Conservation (phyloP, 1,284 basidiomycete species). For the Amylostereum areolatum region DNA sequence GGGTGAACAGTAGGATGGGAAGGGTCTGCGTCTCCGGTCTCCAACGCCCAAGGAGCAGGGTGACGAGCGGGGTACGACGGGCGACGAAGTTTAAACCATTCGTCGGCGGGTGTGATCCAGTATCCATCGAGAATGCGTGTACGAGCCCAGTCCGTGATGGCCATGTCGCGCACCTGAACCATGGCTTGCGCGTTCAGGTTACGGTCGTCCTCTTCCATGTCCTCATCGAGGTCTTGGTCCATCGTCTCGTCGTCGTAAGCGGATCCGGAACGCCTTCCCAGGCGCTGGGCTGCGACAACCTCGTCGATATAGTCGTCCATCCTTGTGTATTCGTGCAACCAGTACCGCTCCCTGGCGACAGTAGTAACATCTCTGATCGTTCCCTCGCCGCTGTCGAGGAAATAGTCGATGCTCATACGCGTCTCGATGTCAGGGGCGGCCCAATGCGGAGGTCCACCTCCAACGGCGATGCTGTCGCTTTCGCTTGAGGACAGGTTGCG, state of each 20-base stretch:
- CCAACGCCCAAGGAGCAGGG: constrained; percentile 59
- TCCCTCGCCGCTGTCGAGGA: constrained; percentile 70
- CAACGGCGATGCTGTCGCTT: constrained; percentile 53
- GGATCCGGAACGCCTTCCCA: constrained; percentile 25
- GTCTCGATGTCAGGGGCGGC: constrained; percentile 58
- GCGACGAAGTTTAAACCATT: constrained; percentile 45
- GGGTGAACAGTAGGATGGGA: constrained; percentile 31
- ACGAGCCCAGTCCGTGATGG: constrained; percentile 68
- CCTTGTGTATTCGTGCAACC: constrained; percentile 60
- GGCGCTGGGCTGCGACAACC: constrained; percentile 54
- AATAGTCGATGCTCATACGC: constrained; percentile 52
- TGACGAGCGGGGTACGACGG: constrained; percentile 46
- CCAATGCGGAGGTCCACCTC: constrained; percentile 34
- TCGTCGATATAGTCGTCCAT: constrained; percentile 60
- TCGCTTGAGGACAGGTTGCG: constrained; percentile 37
- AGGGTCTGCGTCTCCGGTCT: constrained; percentile 40
- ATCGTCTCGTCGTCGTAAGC: constrained; percentile 31
- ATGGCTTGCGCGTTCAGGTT: constrained; percentile 50
- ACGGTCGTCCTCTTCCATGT: constrained; percentile 54
- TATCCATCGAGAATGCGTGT: constrained; percentile 64
- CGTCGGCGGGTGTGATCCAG: constrained; percentile 67
- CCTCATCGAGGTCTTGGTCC: constrained; percentile 31
- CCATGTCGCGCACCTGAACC: constrained; percentile 54
- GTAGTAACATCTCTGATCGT: constrained; percentile 53
- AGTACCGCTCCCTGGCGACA: constrained; percentile 60